These are phyloP conservation scores for Teunomyces gatunensis DNA, from an alignment of 805 yeast species.

Conservation along the genomic window DNA sequence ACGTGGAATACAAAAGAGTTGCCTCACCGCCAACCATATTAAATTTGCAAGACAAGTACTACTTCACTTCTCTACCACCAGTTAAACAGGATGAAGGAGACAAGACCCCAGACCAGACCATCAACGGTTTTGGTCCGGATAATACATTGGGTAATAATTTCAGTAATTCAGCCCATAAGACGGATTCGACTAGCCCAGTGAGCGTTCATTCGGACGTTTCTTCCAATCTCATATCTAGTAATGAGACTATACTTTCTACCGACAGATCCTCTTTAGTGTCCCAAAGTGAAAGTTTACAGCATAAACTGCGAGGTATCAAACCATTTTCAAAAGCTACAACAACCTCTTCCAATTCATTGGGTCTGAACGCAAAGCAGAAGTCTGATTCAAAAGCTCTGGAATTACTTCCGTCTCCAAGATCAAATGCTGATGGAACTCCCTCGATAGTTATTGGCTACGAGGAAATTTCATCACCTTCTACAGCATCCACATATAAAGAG, in stretches of 20 bases:
- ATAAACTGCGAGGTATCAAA: conserved; percentile 6
- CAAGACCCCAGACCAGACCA: neutral
- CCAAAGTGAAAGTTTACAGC: conserved; percentile 13
- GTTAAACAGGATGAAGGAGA: neutral
- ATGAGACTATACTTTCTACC: conserved; percentile 28
- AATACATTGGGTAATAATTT: neutral
- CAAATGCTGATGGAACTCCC: conserved; percentile 11
- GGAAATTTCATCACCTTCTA: conserved; percentile 14
- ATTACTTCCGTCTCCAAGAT: neutral
- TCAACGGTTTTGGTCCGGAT: neutral
- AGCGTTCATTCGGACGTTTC: conserved; percentile 26
- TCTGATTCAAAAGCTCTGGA: neutral
- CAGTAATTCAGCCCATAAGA: conserved; percentile 1
- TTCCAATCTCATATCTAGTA: conserved; percentile 27
- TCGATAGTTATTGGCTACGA: conserved; percentile 19
- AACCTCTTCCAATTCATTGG: neutral
- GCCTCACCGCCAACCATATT: conserved; percentile 9
- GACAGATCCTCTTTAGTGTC: conserved; percentile 26
- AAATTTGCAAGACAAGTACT: neutral
- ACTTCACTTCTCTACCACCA: neutral
- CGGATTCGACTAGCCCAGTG: conserved; percentile 23
- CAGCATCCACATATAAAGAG: conserved; percentile 17
- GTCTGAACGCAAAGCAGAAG: neutral
- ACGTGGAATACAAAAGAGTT: conserved; percentile 7
- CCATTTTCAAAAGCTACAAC: conserved; percentile 4